Evolutionary conservation across 352 stramenopile species (phyloP).

Genomic region (Pythium plurisporium): DNA sequence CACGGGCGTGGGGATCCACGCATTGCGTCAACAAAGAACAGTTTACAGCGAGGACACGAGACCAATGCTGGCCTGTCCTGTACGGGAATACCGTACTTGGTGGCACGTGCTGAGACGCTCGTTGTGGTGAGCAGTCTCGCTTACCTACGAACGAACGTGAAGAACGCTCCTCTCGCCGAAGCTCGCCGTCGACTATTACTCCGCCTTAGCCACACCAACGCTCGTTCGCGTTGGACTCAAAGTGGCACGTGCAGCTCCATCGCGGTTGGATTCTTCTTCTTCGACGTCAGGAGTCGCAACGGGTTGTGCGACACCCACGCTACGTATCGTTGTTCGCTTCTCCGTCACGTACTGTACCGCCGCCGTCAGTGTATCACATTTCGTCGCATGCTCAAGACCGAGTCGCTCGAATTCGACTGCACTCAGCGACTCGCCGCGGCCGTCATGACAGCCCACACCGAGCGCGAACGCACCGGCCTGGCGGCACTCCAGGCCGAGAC

Average conservation of each 20-base stretch:
- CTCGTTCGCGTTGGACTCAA: no score
- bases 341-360: background rate
- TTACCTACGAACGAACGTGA: background rate
- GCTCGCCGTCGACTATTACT: background rate
- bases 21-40: conserved; percentile 16
- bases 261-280: no score
- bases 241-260: no score
- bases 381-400: background rate
- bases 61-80: background rate
- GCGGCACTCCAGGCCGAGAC: no score
- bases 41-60: conserved; percentile 11
- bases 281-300: no score
- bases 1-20: background rate
- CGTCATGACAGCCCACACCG: conserved; percentile 7
- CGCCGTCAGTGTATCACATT: background rate
- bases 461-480: background rate
- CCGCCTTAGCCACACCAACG: background rate
- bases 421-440: conserved; percentile 8
- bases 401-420: conserved; percentile 5
- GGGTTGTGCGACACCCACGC: no score
- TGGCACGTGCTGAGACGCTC: background rate
- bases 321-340: no score
- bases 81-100: background rate
- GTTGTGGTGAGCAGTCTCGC: background rate
- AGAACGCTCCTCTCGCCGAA: background rate